Conservation (phyloP, 345 rosid species). For the Turritis glabra region DNA sequence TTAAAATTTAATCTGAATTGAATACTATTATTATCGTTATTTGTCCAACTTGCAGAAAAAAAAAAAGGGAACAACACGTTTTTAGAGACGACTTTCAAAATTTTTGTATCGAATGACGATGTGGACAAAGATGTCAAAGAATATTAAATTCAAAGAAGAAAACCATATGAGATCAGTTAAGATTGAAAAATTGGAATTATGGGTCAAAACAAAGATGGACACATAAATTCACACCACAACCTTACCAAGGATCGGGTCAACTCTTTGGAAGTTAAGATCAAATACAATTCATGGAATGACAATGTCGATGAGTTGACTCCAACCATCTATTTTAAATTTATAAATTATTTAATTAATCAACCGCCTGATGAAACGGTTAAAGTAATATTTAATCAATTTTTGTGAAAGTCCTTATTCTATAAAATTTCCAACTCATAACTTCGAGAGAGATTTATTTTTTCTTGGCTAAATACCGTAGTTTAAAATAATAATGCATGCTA, state of each 20-base stretch:
- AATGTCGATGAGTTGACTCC: conserved; percentile 19
- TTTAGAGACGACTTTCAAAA: not conserved
- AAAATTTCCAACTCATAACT: not conserved
- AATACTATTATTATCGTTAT: conserved; percentile 9
- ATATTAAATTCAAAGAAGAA: conserved; percentile 17
- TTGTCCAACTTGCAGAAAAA: conserved; percentile 14
- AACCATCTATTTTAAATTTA: not conserved
- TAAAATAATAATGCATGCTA: not conserved
- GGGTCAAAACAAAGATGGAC: conserved; percentile 19
- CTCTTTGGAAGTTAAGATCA: conserved; percentile 9
- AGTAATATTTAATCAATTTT: not conserved
- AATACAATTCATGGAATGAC: not conserved
- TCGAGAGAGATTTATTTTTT: not conserved
- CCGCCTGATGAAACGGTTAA: not conserved
- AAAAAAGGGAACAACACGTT: conserved; percentile 25
- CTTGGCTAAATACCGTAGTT: not conserved
- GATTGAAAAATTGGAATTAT: not conserved
- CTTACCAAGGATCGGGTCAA: conserved; percentile 24
- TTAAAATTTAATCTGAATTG: not conserved
- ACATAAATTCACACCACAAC: conserved; percentile 8
- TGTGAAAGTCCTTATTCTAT: not conserved
- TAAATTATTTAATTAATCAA: not conserved
- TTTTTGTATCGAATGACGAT: conserved; percentile 3
- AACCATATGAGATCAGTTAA: not conserved
- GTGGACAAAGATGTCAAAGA: not conserved